Base-by-base conservation (phyloP, 2,329 filamentous ascomycete species). In the Plenodomus lindquistii region DNA sequence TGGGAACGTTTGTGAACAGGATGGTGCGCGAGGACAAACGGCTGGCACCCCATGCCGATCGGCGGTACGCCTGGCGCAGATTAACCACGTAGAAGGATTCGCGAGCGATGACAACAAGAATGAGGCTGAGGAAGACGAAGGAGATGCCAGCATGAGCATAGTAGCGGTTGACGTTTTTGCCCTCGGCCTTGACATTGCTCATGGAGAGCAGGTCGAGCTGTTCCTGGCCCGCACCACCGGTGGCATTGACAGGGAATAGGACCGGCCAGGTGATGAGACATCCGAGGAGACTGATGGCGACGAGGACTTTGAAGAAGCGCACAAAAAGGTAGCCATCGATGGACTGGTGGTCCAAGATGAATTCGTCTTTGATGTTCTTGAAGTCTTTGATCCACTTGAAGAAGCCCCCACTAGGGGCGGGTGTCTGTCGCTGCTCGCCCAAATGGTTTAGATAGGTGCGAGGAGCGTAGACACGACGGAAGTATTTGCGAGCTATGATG, bases 321-420 rank as follows among this genome's bases (percentile, higher is more conserved):
- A 80, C 64, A 49, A 74, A 79, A 13, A 80, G 68, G 46, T 75
- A 79, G 22, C 74, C 76, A 55, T 80, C 77, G 40, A 80, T 72
- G 10, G 76, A 77, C 53, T 76, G 73, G 59, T 78, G 76, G 53
- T 76, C 73, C 39, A 80, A 70, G 18, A 79, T 71, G 50, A 75
- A 77, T 29, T 65, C 65, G 57, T 79, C 76, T 22, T 71, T 63
- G 37, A 78, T 73, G 59, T 55, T 61, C 19, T 69, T 65, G 54
- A 77, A 77, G 46, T 77, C 73, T 6, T 66, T 70, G 42, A 84
- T 75, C 81, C 82, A 85, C 55, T 80, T 79, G 40, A 83, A 66
- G 48, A 80, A 70, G 36, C 79, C 77, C 11, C 46, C 48, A 19
- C 68, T 67, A 16, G 64, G 71, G 4, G 77, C 69, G 17, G 80